A percentile compares a stretch with the other conserved stretches of the same genome.
phyloP scores from a whole-genome alignment of 345 rosid genomes.

The Ceriops zippeliana region DNA sequence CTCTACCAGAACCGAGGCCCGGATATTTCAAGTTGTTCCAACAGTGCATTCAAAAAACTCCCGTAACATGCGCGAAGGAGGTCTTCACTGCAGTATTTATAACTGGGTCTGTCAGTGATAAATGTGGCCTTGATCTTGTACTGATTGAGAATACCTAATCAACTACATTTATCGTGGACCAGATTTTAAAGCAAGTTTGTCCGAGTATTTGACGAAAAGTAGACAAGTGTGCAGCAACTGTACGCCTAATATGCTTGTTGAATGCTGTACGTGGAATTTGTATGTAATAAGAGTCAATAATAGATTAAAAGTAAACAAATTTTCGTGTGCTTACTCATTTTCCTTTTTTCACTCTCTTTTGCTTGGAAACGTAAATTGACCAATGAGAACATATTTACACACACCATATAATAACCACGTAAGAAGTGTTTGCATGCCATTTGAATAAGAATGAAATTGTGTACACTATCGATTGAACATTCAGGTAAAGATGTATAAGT shows the following conservation, averaged over 20 bases:
- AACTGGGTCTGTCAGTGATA: neutral
- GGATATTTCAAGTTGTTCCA: neutral
- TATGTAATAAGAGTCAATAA: too few species aligned
- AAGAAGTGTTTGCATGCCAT: too few species aligned
- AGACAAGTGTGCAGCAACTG: neutral
- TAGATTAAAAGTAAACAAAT: too few species aligned
- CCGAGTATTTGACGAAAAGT: neutral
- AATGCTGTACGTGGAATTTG: too few species aligned
- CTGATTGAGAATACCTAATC: neutral
- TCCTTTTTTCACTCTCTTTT: too few species aligned
- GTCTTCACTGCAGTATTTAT: neutral
- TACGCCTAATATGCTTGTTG: neutral
- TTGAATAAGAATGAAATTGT: too few species aligned
- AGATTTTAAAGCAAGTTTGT: neutral
- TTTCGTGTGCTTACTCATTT: too few species aligned
- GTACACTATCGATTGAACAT: too few species aligned
- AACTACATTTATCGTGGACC: slow-evolving; percentile 3
- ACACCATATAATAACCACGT: too few species aligned
- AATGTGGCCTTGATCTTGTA: neutral
- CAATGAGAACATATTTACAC: too few species aligned
- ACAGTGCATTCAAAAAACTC: neutral
- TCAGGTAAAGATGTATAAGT: too few species aligned
- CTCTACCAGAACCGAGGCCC: neutral
- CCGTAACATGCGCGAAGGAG: neutral
- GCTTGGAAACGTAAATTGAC: too few species aligned